Evolutionary conservation across 1,284 basidiomycete species (phyloP).

Genomic region (Leccinum fallax): DNA sequence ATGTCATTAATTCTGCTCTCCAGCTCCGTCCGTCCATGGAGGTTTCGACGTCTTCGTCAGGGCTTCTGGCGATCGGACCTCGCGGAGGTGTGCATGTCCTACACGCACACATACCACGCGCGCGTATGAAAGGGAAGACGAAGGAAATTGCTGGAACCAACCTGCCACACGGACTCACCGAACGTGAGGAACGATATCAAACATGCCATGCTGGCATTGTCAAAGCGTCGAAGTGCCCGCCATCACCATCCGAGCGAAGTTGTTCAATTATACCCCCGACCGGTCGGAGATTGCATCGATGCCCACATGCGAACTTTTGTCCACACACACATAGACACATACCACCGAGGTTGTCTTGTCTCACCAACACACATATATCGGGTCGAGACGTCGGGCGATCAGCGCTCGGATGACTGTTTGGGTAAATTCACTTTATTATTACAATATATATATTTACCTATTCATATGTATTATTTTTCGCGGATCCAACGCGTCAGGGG

Average conservation of each 20-base stretch:
- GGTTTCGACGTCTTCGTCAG: neutral
- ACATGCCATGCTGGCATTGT: neutral
- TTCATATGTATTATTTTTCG: neutral
- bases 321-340: neutral
- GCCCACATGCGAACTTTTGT: neutral
- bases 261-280: neutral
- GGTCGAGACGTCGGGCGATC: constrained; percentile 25
- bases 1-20: neutral
- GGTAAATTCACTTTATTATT: constrained; percentile 5
- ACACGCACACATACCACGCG: neutral
- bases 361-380: constrained; percentile 14
- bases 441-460: neutral
- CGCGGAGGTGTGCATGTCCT: constrained; percentile 1
- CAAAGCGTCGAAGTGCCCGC: neutral
- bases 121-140: neutral
- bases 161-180: neutral
- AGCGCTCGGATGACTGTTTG: constrained; percentile 6
- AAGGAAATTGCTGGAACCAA: neutral
- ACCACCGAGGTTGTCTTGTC: neutral
- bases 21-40: constrained; percentile 1
- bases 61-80: constrained; percentile 17
- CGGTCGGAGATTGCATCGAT: neutral
- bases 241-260: neutral
- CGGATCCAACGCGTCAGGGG: neutral
- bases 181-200: neutral